These are phyloP conservation scores for Sodiomyces alkalinus DNA, from an alignment of 2,329 filamentous ascomycete genomes.

Conservation along the genomic window DNA sequence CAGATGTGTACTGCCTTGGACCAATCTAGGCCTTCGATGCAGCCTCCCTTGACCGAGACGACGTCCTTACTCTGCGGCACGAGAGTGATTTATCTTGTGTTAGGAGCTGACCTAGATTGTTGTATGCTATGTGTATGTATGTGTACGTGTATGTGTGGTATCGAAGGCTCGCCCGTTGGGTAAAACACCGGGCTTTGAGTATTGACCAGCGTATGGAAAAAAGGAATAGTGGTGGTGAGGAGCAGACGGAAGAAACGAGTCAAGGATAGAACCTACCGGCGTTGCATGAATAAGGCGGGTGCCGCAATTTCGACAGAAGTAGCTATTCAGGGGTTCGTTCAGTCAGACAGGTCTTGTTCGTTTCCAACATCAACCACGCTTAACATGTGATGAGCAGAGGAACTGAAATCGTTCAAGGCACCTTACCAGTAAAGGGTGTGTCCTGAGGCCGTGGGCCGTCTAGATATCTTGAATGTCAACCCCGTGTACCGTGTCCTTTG, in stretches of 20 bases:
- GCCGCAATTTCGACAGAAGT: slow-evolving; percentile 53
- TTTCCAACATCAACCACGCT: too few relatives aligned
- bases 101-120: slow-evolving; percentile 2
- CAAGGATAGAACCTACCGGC: slow-evolving; percentile 23
- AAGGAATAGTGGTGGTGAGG: not conserved
- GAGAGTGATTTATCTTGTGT: too few relatives aligned
- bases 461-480: slow-evolving; percentile 14
- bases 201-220: too few relatives aligned
- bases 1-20: slow-evolving; percentile 48
- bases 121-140: slow-evolving; percentile 1
- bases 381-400: too few relatives aligned
- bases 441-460: slow-evolving; percentile 40
- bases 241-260: not conserved
- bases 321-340: slow-evolving; percentile 23
- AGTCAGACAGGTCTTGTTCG: too few relatives aligned
- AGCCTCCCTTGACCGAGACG: slow-evolving; percentile 52
- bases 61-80: slow-evolving; percentile 39
- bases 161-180: not conserved
- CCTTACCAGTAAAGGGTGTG: slow-evolving; percentile 42
- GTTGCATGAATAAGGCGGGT: slow-evolving; percentile 48
- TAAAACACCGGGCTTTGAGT: too few relatives aligned
- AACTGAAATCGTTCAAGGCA: too few relatives aligned
- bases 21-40: slow-evolving; percentile 49
- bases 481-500: not conserved
- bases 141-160: slow-evolving; percentile 4